phyloP scores from a whole-genome alignment of 2,329 filamentous ascomycete species.

The Claviceps fusiformis region DNA sequence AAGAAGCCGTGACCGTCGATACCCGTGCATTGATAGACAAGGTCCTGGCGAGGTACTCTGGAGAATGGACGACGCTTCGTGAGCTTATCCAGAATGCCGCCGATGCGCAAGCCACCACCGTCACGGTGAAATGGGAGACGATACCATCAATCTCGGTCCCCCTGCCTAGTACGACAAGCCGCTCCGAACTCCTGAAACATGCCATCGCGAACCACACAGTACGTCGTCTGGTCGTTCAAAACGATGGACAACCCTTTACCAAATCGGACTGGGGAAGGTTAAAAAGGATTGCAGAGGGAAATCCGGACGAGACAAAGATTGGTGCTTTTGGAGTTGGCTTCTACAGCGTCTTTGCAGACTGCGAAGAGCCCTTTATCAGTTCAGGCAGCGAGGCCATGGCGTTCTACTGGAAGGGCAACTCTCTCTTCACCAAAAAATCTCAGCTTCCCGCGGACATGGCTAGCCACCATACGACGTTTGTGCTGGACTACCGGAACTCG shows the following conservation, averaged over 20 bases:
- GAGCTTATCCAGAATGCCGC: constrained; percentile 98
- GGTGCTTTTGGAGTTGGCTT: constrained; percentile 97
- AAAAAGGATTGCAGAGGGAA: constrained; percentile 97
- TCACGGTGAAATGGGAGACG: constrained; percentile 87
- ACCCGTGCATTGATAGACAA: constrained; percentile 96
- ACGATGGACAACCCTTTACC: constrained; percentile 79
- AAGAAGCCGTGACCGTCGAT: constrained; percentile 96
- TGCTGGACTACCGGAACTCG: constrained; percentile 82
- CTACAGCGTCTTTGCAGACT: constrained; percentile 97
- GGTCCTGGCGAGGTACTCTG: constrained; percentile 88
- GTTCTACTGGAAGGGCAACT: constrained; percentile 99
- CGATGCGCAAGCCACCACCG: constrained; percentile 80
- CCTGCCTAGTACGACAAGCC: constrained; percentile 49
- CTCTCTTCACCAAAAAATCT: constrained; percentile 80
- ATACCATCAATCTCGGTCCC: constrained; percentile 68
- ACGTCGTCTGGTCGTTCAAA: constrained; percentile 76
- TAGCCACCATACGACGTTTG: constrained; percentile 71
- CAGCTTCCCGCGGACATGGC: constrained; percentile 54
- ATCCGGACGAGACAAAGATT: constrained; percentile 97
- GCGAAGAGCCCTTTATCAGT: constrained; percentile 92
- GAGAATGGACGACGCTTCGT: constrained; percentile 81
- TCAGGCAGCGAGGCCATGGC: constrained; percentile 90
- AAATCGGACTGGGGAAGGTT: constrained; percentile 85
- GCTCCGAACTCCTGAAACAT: constrained; percentile 67
- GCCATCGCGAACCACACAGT: constrained; percentile 74